phyloP scores from a whole-genome alignment of 352 stramenopile species.

The Peronospora destructor region DNA sequence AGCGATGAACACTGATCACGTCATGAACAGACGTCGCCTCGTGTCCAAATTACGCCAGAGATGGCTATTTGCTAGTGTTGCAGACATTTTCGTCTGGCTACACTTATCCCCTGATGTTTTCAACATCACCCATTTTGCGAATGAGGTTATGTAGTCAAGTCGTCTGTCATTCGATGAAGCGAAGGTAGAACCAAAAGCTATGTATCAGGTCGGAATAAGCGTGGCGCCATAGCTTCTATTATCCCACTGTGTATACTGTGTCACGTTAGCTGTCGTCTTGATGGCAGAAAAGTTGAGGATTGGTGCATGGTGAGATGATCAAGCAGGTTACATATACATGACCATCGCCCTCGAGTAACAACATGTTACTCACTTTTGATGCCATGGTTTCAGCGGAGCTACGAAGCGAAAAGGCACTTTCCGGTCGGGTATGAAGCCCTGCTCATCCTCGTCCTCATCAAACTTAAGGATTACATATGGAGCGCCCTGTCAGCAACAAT shows the following conservation, averaged over 20 bases:
- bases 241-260: neutral
- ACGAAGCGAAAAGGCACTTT: conserved; percentile 93
- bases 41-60: too few relatives aligned
- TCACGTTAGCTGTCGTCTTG: neutral
- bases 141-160: conserved; percentile 12
- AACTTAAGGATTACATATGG: conserved; percentile 96
- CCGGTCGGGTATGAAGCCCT: conserved; percentile 86
- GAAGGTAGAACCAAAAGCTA: neutral
- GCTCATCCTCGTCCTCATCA: conserved; percentile 93
- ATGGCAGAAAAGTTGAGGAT: neutral
- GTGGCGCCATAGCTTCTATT: neutral
- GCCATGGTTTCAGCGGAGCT: conserved; percentile 65
- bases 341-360: neutral
- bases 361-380: conserved; percentile 31
- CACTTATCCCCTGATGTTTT: conserved; percentile 36
- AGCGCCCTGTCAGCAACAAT: conserved; percentile 35
- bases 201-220: neutral
- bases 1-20: neutral
- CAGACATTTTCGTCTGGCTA: conserved; percentile 1
- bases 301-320: neutral
- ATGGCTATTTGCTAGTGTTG: neutral
- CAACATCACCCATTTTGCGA: conserved; percentile 34
- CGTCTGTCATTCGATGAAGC: neutral
- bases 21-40: conserved; percentile 3
- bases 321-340: neutral